Evolutionary conservation across 768 basidiomycete genomes (phyloP), one percentile per base, ranked within the genome.

Genomic region (Lactifluus hygrophoroides): DNA sequence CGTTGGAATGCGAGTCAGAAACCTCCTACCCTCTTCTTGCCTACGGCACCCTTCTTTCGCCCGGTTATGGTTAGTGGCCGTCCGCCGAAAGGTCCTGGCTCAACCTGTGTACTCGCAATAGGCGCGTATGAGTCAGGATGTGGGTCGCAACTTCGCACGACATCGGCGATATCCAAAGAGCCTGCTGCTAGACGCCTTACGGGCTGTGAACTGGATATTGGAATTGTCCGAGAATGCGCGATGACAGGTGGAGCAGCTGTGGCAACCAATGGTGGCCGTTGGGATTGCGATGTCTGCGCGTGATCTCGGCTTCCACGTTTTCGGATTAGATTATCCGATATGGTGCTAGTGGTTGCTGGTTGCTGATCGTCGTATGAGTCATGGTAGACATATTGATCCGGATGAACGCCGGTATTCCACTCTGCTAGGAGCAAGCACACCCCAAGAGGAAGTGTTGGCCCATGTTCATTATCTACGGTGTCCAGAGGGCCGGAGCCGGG

Each of bases 71-170:
- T 64, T 16, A 30, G 21, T 17, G 21, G 77, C 40, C 86, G 77
- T 23, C 86, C 86, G 34, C 88, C 89, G 70, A 82, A 82, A 0
- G 76, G 80, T 2, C 90, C 89, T 4, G 88, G 80, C 10, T 88
- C 68, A 7, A 84, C 70, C 67, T 92, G 89, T 2, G 89, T 91
- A 62, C 80, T 89, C 35, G 75, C 70, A 71, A 80, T 72, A 16
- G 71, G 61, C 23, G 43, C 17, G 25, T 54, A 32, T 23, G 60
- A 51, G 21, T 54, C 52, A 48, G 4, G 11, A 19, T 30, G 30
- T 0, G 21, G 17, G 4, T 51, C 35, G 11, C 27, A 28, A 2
- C 21, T 19, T 30, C 17, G 32, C 47, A n/a, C 30, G 7, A 14
- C 42, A 14, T 50, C 19, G 16, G 38, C 13, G 6, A 6, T 19